Evolutionary conservation across 345 rosid genomes (phyloP), one percentile per base, ranked within the genome.

Genomic region (Arabidopsis arenosa): DNA sequence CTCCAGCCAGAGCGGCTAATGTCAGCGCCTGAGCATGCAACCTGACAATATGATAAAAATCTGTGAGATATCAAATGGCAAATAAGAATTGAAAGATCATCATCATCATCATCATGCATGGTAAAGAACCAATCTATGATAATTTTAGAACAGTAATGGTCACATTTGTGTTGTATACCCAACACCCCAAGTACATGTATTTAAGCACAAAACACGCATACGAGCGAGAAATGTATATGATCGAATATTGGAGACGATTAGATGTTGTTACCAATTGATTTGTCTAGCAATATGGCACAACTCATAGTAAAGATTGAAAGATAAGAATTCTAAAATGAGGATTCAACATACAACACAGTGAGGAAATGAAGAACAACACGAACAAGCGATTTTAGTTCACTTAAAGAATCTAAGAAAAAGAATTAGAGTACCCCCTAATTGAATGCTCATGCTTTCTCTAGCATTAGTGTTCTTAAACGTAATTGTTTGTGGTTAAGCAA

Each of bases 11-110:
- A 8, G 99, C 97, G 10, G 93, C 97, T 61, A 95, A 84, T 0
- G 97, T 92, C 53, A 95, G 82, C 8, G 93, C 98, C 83, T 95
- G 97, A 0, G 99, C 99, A 6, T 95, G 96, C 75, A 95, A 79
- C 96, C 99, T 92, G 86, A 30, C 0, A 62, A 57, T 39, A 77
- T 12, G 43, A 75, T 23, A 77, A 13, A 56, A 9, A 48, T 8
- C 14, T 44, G 21, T 55, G 41, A 55, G 75, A 75, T 0, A n/a
- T 52, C 12, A 9, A 39, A 15, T 17, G 15, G 12, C 12, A 14
- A 28, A 39, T 2, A 66, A 28, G 33, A 36, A 45, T n/a, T 14
- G 0, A 55, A 15, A 5, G 15, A 45, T 13, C 8, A 54, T 44
- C 41, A 23, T 23, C 26, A 61, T 21, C 70, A 64, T 23, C 68